Conservation (phyloP, 2,329 filamentous ascomycete species). For the Phialocephala sp. region DNA sequence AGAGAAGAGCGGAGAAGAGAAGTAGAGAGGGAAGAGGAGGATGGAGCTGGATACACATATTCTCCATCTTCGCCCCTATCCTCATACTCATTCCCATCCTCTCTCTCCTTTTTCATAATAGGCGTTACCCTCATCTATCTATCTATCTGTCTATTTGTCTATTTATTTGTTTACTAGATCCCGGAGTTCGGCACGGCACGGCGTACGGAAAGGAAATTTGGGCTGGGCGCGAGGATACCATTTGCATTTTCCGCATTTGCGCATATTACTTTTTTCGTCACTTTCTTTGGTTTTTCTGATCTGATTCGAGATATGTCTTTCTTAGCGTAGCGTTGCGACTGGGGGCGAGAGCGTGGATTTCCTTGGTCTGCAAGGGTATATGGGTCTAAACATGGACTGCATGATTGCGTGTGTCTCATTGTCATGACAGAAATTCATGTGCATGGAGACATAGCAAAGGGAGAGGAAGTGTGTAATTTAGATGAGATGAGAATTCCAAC, state of each 20-base stretch:
- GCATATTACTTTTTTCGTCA: no score
- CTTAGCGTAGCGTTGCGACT: background rate
- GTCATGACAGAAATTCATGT: no score
- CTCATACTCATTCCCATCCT: no score
- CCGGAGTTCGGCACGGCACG: background rate
- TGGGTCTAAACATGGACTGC: background rate
- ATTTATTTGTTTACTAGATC: background rate
- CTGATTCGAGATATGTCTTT: constrained; percentile 1
- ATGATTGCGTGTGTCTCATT: background rate
- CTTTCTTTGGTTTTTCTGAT: background rate
- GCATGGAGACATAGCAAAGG: background rate
- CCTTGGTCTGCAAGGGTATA: background rate
- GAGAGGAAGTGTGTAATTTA: background rate
- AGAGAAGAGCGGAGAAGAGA: background rate
- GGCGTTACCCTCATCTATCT: background rate
- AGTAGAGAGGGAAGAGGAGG: background rate
- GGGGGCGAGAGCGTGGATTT: background rate
- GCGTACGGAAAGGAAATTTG: background rate
- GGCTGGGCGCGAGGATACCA: constrained; percentile 2
- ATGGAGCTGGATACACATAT: background rate
- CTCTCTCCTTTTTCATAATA: no score
- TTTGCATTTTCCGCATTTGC: constrained; percentile 12
- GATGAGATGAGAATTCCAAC: background rate
- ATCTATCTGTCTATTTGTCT: background rate
- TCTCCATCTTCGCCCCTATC: no score